Conservation (phyloP, 306 rosid genomes). For the Ceratonia siliqua region DNA sequence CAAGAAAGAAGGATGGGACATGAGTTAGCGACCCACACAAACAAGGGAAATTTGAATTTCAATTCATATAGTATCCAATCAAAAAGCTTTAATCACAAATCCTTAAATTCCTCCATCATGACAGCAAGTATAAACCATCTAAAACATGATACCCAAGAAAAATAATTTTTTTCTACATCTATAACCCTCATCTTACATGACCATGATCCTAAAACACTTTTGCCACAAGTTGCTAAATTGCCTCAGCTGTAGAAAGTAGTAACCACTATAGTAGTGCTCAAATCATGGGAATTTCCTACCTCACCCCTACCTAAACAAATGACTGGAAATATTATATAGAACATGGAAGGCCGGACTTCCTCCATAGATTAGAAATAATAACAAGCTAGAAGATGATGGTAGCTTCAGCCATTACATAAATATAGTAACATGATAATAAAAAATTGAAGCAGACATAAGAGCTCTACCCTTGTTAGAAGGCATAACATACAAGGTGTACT, state of each 20-base stretch:
- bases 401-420: constrained; percentile 11
- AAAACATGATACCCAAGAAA: background rate
- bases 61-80: background rate
- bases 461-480: background rate
- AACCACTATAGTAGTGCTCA: background rate
- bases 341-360: constrained; percentile 8
- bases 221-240: background rate
- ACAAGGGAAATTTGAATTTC: background rate
- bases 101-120: background rate
- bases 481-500: too few species aligned
- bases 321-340: constrained; percentile 15
- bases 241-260: constrained; percentile 1
- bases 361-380: constrained; percentile 1
- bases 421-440: constrained; percentile 3
- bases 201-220: constrained; percentile 2
- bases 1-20: background rate
- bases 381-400: constrained; percentile 12
- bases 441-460: constrained; percentile 12
- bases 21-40: background rate
- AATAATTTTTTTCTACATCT: background rate
- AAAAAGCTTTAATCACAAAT: background rate
- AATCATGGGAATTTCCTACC: background rate
- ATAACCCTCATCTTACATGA: constrained; percentile 8
- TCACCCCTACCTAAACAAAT: constrained; percentile 27
- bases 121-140: background rate